phyloP scores from a whole-genome alignment of 306 rosid genomes.

The Prinsepia uniflora region DNA sequence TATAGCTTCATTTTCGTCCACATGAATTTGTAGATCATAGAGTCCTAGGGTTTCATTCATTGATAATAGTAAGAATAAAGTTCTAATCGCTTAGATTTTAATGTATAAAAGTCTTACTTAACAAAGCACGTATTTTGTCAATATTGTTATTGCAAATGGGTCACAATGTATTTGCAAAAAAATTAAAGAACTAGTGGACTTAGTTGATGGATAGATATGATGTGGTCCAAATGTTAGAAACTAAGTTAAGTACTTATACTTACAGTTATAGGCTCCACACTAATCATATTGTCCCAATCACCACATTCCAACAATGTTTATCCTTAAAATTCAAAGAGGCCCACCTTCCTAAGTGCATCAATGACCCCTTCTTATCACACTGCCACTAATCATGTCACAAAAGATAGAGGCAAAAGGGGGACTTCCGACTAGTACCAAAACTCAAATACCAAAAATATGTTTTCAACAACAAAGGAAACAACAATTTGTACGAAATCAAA shows the following conservation, averaged over 20 bases:
- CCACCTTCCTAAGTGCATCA: slow-evolving; percentile 46
- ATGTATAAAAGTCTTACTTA: no score
- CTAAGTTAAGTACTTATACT: slow-evolving; percentile 1
- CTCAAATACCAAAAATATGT: slow-evolving; percentile 15
- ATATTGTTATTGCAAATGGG: no score
- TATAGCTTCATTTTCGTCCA: slow-evolving; percentile 1
- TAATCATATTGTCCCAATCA: slow-evolving; percentile 49
- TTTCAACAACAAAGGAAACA: neutral
- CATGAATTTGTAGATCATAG: neutral
- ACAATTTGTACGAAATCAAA: neutral
- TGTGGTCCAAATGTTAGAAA: slow-evolving; percentile 36
- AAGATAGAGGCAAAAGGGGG: slow-evolving; percentile 40
- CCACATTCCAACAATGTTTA: slow-evolving; percentile 40
- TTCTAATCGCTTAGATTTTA: no score
- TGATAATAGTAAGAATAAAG: no score
- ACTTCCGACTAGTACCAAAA: slow-evolving; percentile 25
- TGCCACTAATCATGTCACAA: slow-evolving; percentile 44
- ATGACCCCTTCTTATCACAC: slow-evolving; percentile 33
- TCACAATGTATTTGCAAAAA: neutral
- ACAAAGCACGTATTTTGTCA: no score
- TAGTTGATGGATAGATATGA: slow-evolving; percentile 23
- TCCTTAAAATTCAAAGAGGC: slow-evolving; percentile 23
- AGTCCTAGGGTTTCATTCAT: no score
- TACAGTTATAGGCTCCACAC: slow-evolving; percentile 41
- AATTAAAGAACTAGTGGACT: slow-evolving; percentile 15